Evolutionary conservation across 768 basidiomycete species (phyloP), one percentile per base, ranked within the genome.

Genomic region (Mycena indigotica): DNA sequence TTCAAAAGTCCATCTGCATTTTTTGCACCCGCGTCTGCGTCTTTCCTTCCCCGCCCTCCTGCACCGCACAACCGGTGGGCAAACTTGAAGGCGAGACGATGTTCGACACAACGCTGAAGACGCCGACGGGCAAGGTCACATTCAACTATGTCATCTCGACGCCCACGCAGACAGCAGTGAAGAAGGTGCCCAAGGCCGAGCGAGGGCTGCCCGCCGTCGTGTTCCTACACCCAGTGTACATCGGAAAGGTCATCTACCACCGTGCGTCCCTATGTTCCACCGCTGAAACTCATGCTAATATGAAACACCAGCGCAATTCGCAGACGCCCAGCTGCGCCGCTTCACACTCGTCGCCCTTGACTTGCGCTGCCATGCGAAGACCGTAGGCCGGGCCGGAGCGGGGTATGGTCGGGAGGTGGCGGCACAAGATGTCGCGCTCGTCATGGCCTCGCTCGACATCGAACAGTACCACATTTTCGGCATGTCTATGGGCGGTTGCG

Each of bases 291-390:
- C 50, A 16, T 5, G 30, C 15, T 12, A 6, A 13, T 24, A 19
- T n/a, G n/a, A 17, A 16, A 1, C 24, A 3, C 32, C 49, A 66
- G 65, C 25, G 2, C 65, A 66, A 28, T 64, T 63, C 39, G 41
- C 52, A 6, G 64, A 65, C 41, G 50, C 28, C 8, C 15, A 52
- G 2, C 28, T 64, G 2, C 56, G 65, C 0, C 58, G 62, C 8
- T 66, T 66, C 50, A 66, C 63, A 49, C 65, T 66, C 16, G 28
- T 66, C 23, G 56, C 45, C 2, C 21, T 66, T 15, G 65, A 66
- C 28, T 17, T 61, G 6, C 60, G 62, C 3, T 53, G 54, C 23
- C 65, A 66, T 29, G 65, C 46, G 19, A 32, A 38, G 40, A 64
- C 65, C 19, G 50, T 32, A 1, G 65, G 65, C 13, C 45, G 39